Conservation (phyloP, 495 filamentous ascomycete genomes). For the Aspergillus cristatus region DNA sequence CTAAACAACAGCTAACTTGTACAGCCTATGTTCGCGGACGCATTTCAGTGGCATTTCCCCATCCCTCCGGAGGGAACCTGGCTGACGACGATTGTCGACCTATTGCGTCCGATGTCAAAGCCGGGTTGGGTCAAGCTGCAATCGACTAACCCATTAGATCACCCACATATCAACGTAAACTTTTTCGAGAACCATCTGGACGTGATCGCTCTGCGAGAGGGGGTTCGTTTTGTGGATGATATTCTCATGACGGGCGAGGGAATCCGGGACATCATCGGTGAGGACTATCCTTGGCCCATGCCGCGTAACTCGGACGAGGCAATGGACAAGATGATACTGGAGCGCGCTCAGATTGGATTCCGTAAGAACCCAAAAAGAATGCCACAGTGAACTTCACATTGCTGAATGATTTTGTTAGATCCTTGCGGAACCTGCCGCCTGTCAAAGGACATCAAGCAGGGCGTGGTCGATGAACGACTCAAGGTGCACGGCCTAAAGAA, state of each 20-base stretch:
- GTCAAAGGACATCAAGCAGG: slow-evolving; percentile 31
- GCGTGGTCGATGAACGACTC: slow-evolving; percentile 39
- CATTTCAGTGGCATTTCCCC: slow-evolving; percentile 50
- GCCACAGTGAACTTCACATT: too few relatives aligned
- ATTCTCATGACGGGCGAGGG: slow-evolving; percentile 41
- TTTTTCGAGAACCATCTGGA: slow-evolving; percentile 41
- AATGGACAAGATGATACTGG: slow-evolving; percentile 44
- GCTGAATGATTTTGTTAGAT: slow-evolving; percentile 16
- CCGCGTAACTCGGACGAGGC: slow-evolving; percentile 38
- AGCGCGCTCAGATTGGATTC: slow-evolving; percentile 43
- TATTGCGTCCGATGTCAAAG: slow-evolving; percentile 40
- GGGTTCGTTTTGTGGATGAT: slow-evolving; percentile 40
- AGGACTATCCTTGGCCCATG: slow-evolving; percentile 47
- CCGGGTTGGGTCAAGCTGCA: slow-evolving; percentile 42
- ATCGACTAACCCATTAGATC: slow-evolving; percentile 14
- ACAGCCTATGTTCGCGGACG: slow-evolving; percentile 19
- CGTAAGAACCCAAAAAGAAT: slow-evolving; percentile 5
- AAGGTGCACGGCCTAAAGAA: slow-evolving; percentile 37
- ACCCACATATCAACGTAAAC: slow-evolving; percentile 37
- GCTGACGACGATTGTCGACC: slow-evolving; percentile 46
- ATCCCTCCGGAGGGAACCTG: slow-evolving; percentile 31
- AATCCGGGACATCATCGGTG: slow-evolving; percentile 41
- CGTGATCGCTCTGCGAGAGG: slow-evolving; percentile 41
- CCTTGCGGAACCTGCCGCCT: slow-evolving; percentile 42
- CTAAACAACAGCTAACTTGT: not conserved